These are phyloP conservation scores for Naganishia kalamii DNA, from an alignment of 768 basidiomycete species.

Conservation along the genomic window DNA sequence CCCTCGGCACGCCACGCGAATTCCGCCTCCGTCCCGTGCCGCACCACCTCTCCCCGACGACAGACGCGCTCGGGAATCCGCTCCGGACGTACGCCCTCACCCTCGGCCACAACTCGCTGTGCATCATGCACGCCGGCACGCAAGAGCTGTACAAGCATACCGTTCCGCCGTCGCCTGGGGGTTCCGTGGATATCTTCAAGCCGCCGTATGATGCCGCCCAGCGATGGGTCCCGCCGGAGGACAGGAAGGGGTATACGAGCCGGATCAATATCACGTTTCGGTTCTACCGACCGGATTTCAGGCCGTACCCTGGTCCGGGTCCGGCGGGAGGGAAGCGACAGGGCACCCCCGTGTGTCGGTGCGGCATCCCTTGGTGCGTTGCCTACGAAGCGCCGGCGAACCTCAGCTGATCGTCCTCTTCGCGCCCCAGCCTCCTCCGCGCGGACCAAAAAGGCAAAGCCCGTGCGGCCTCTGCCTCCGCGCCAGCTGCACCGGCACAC, in stretches of 20 bases:
- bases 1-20: slow-evolving; percentile 43
- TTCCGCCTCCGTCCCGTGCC: slow-evolving; percentile 39
- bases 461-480: not conserved
- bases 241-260: slow-evolving; percentile 34
- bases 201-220: slow-evolving; percentile 32
- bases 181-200: slow-evolving; percentile 40
- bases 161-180: slow-evolving; percentile 32
- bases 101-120: slow-evolving; percentile 41
- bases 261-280: slow-evolving; percentile 47
- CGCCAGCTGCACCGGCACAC: not conserved
- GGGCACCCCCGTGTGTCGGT: slow-evolving; percentile 42
- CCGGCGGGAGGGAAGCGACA: slow-evolving; percentile 24
- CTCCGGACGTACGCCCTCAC: slow-evolving; percentile 44
- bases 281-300: slow-evolving; percentile 40
- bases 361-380: slow-evolving; percentile 44
- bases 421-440: slow-evolving; percentile 34
- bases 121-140: slow-evolving; percentile 45
- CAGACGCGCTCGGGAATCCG: slow-evolving; percentile 19
- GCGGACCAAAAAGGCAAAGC: slow-evolving; percentile 46
- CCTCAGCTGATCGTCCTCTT: not conserved
- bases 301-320: slow-evolving; percentile 30
- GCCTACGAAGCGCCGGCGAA: not conserved
- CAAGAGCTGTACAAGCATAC: slow-evolving; percentile 47
- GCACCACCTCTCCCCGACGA: not conserved
- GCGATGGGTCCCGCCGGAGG: slow-evolving; percentile 25